A percentile compares a stretch with the other conserved stretches of the same genome.
These are phyloP conservation scores for Cyberlindnera galapagoensis DNA, from an alignment of 805 yeast species.

Conservation along the genomic window DNA sequence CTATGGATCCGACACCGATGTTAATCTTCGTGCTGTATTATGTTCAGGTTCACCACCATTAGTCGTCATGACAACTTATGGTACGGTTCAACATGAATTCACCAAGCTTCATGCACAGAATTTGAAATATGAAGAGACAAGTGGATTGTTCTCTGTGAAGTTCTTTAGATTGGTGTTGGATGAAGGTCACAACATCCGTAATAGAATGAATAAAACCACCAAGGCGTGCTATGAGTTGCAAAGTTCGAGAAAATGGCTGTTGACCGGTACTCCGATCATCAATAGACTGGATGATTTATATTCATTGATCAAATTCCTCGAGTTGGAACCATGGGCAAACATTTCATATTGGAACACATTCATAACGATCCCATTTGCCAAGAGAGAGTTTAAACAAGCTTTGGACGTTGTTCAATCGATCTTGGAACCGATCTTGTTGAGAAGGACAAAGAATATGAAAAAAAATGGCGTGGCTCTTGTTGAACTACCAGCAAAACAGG, in stretches of 20 bases:
- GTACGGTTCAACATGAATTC: conserved; percentile 78
- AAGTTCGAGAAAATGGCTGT: conserved; percentile 69
- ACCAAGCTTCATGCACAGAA: conserved; percentile 30
- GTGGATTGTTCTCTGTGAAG: conserved; percentile 64
- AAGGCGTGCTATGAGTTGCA: conserved; percentile 64
- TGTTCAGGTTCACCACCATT: conserved; percentile 49
- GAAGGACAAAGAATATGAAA: conserved; percentile 84
- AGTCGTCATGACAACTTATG: conserved; percentile 79
- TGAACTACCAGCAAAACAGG: conserved; percentile 67
- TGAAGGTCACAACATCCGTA: conserved; percentile 87
- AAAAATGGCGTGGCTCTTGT: conserved; percentile 74
- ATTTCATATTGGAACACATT: conserved; percentile 84
- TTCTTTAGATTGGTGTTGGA: conserved; percentile 77
- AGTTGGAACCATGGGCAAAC: conserved; percentile 86
- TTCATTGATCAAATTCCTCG: conserved; percentile 65
- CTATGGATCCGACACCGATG: conserved; percentile 59
- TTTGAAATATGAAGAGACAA: conserved; percentile 17
- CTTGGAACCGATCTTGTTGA: conserved; percentile 70
- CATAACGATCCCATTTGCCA: conserved; percentile 77
- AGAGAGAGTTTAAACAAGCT: conserved; percentile 62
- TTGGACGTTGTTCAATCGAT: conserved; percentile 80
- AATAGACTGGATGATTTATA: conserved; percentile 83
- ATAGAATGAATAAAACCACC: conserved; percentile 71
- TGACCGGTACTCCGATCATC: conserved; percentile 92
- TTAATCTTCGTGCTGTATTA: conserved; percentile 40